Percentiles rank a stretch among this genome's conserved stretches.
Conservation (phyloP, 768 basidiomycete species). For the Podaxis sp. region DNA sequence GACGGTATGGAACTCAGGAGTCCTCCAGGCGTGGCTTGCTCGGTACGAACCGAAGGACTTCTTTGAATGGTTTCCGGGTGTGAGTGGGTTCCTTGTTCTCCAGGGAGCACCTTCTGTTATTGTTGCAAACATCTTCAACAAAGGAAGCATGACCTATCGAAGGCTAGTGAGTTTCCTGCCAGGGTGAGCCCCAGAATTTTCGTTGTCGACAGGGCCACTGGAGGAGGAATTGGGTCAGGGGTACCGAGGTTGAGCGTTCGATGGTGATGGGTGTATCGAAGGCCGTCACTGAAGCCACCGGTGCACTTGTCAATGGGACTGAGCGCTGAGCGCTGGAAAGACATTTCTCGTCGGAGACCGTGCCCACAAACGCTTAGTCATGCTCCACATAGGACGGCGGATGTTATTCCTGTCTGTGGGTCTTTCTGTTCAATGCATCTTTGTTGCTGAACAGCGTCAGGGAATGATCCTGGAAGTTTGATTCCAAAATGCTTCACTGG, state of each 20-base stretch:
- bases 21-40: neutral
- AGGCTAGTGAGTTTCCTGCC: neutral
- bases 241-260: neutral
- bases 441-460: neutral
- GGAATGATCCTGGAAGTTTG: neutral
- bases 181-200: neutral
- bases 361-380: conserved; percentile 1
- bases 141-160: neutral
- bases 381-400: conserved; percentile 4
- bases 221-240: neutral
- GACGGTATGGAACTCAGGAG: neutral
- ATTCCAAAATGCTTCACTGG: neutral
- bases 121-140: neutral
- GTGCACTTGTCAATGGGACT: neutral
- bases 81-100: neutral
- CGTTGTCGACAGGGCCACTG: neutral
- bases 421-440: neutral
- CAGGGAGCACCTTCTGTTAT: neutral
- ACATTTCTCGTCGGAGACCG: neutral
- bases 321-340: neutral
- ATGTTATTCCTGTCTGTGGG: conserved; percentile 2
- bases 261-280: neutral
- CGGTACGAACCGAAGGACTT: neutral
- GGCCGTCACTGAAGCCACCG: neutral
- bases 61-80: neutral